Evolutionary conservation across 2,329 filamentous ascomycete genomes (phyloP).

Genomic region (Ophiostoma australiae): DNA sequence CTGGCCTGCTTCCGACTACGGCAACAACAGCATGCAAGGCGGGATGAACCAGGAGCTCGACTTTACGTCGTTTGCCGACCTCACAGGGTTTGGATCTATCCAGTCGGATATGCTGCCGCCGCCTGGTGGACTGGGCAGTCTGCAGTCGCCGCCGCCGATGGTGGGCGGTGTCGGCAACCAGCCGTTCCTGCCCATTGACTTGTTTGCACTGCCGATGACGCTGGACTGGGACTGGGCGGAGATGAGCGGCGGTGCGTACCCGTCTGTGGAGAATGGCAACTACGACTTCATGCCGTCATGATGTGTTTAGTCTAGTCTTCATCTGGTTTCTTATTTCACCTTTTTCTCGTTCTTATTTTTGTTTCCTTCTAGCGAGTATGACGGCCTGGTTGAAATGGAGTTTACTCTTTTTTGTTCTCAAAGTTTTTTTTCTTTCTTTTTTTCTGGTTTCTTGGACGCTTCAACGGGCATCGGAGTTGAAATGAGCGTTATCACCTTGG

Average conservation of each 20-base stretch:
- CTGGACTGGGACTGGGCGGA: conserved; percentile 81
- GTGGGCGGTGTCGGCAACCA: conserved; percentile 58
- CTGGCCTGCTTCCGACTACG: conserved; percentile 36
- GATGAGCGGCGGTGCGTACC: conserved; percentile 61
- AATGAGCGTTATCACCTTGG: background rate
- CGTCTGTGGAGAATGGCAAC: conserved; percentile 59
- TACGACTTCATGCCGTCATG: conserved; percentile 34
- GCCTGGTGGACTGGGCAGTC: conserved; percentile 23
- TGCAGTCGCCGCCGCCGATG: conserved; percentile 35
- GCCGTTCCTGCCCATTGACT: conserved; percentile 83
- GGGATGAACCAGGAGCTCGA: conserved; percentile 22
- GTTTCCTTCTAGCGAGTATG: background rate
- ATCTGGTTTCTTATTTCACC: background rate
- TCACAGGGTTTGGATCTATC: conserved; percentile 42
- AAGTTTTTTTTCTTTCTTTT: background rate
- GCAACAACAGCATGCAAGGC: background rate
- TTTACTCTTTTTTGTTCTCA: background rate
- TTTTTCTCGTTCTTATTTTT: background rate
- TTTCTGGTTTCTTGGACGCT: background rate
- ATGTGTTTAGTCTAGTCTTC: background rate
- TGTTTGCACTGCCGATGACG: conserved; percentile 95
- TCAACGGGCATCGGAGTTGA: background rate
- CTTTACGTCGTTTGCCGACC: conserved; percentile 40
- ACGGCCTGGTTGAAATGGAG: conserved; percentile 1
- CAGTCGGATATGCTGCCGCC: conserved; percentile 27